Evolutionary conservation across 2,329 filamentous ascomycete genomes (phyloP).

Genomic region (Aspergillus thermomutatus): DNA sequence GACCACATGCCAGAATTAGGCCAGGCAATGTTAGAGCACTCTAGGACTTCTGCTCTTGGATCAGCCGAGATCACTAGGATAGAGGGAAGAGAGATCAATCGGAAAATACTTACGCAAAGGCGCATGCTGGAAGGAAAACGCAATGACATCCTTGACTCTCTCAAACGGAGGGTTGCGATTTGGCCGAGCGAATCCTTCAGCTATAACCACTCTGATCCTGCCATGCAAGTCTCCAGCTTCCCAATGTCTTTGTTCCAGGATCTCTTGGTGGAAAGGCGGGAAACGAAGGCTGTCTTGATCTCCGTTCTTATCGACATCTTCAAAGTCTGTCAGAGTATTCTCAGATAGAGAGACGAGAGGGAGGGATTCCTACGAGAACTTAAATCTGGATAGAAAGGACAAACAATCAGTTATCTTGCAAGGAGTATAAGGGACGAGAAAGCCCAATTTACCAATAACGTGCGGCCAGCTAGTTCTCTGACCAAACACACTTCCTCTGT

Average conservation of each 20-base stretch:
- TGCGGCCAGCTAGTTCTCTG: constrained; percentile 53
- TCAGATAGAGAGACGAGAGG: constrained; percentile 38
- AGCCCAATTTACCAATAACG: constrained; percentile 45
- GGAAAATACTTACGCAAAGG: constrained; percentile 59
- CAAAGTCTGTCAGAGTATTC: constrained; percentile 6
- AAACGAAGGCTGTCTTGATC: constrained; percentile 65
- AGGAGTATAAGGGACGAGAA: background rate
- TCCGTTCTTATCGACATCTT: constrained; percentile 52
- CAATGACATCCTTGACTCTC: constrained; percentile 67
- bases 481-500: constrained; percentile 55
- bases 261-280: constrained; percentile 66
- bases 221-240: constrained; percentile 67
- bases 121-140: constrained; percentile 82
- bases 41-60: constrained; percentile 60
- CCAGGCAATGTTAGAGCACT: constrained; percentile 73
- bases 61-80: constrained; percentile 9
- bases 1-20: constrained; percentile 71
- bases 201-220: constrained; percentile 72
- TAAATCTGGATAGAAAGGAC: constrained; percentile 24
- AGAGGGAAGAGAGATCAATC: background rate
- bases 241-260: constrained; percentile 69
- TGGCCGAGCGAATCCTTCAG: constrained; percentile 64
- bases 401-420: background rate
- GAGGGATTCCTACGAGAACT: constrained; percentile 30
- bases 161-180: constrained; percentile 54